Evolutionary conservation across 768 basidiomycete species (phyloP), one percentile per base, ranked within the genome.

Genomic region (Tylopilus sp.): DNA sequence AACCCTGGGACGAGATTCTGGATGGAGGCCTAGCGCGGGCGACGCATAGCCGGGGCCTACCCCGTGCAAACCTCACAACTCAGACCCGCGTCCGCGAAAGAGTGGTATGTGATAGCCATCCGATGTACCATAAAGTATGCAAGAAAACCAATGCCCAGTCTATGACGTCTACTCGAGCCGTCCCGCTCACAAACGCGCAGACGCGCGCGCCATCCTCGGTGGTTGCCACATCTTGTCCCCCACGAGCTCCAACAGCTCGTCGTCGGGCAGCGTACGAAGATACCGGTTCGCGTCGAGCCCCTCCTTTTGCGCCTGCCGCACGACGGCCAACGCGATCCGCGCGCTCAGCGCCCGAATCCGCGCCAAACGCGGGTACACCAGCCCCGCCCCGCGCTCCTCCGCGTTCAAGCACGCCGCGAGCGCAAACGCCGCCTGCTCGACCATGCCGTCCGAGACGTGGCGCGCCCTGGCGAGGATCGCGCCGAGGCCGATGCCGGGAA

Each of bases 311-410:
- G 86, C 85, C 25, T 80, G 74, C 40, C 80, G 74, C 38, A 89
- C 75, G 25, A 88, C 85, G n/a, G 78, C 75, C 36, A 78, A 60
- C 16, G 87, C 84, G 45, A 90, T 81, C 41, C 69, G 56, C 5
- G 81, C 81, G 49, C 83, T 85, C 58, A 89, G 78, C 44, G 84
- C 82, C 24, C 88, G 74, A 59, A 89, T 81, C 17, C 88, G 78
- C 8, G 69, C 72, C 17, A 90, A 74, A 25, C 86, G 79, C 10
- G 88, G 89, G 58, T 89, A 91, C 12, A 91, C 76, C 31, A 88
- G 66, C 5, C 78, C 79, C 3, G 74, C 72, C 0, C 70, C 74
- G 4, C 63, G 68, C 66, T 90, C 89, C 14, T 84, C 83, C 0
- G 67, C 60, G 4, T 75, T 78, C 48, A 89, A 66, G 1, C 83